Evolutionary conservation across 2,329 filamentous ascomycete genomes (phyloP).

Genomic region (Trichoderma harzianum): DNA sequence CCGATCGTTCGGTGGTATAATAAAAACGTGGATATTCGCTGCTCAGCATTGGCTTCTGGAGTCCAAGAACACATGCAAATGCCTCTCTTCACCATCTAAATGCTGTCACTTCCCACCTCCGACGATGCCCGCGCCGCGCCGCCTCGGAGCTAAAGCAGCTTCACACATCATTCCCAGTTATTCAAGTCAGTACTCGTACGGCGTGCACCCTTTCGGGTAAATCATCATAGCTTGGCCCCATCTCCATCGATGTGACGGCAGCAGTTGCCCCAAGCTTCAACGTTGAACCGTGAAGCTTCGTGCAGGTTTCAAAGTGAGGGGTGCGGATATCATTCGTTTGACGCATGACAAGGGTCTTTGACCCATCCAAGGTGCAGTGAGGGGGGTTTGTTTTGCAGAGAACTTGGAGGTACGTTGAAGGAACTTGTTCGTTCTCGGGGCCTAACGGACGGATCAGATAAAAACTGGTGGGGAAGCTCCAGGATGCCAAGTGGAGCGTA

Average conservation of each 20-base stretch:
- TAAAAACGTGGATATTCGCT: not conserved
- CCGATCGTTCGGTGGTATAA: not conserved
- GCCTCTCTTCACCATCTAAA: not conserved
- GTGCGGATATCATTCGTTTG: not conserved
- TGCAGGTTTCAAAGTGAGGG: not conserved
- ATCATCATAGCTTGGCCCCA: not conserved
- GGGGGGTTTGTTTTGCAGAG: not conserved
- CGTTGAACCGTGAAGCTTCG: not conserved
- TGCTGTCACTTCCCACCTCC: not conserved
- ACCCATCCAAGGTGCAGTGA: not conserved
- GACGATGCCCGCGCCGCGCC: not conserved
- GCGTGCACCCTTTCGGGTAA: not conserved
- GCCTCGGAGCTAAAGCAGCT: not conserved
- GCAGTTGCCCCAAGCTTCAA: not conserved
- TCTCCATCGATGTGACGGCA: not conserved
- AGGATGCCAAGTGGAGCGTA: not conserved
- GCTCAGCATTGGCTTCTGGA: not conserved
- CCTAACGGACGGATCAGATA: conserved; percentile 11
- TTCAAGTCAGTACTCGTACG: not conserved
- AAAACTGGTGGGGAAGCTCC: not conserved
- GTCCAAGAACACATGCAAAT: not conserved
- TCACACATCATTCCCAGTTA: not conserved
- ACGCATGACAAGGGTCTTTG: not conserved
- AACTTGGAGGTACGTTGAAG: not conserved
- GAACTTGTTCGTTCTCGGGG: not conserved